Evolutionary conservation across 148 eudicot species (phyloP).

Genomic region (Fagopyrum homotropicum): DNA sequence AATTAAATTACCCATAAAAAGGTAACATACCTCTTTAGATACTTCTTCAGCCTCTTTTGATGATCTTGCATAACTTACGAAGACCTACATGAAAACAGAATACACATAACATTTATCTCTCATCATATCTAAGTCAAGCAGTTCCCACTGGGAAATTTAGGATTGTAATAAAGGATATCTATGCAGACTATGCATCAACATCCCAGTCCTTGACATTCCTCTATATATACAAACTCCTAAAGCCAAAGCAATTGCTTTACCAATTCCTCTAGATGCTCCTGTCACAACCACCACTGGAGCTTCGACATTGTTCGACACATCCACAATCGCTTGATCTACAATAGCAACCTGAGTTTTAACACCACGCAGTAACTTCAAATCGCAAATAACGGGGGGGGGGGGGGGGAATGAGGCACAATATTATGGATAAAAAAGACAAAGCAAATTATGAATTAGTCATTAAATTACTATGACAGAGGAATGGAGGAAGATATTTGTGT

Average conservation of each 20-base stretch:
- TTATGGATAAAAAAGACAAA: too few species aligned
- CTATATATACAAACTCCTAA: not conserved
- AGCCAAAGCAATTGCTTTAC: constrained; percentile 76
- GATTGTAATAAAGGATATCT: not conserved
- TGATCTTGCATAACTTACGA: constrained; percentile 65
- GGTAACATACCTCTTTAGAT: constrained; percentile 37
- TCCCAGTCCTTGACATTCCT: not conserved
- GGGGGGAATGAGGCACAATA: too few species aligned
- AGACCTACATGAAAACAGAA: constrained; percentile 37
- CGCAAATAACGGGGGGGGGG: too few species aligned
- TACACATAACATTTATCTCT: not conserved
- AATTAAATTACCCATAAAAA: not conserved
- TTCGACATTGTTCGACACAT: constrained; percentile 35
- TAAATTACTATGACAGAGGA: too few species aligned
- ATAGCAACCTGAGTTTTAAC: constrained; percentile 59
- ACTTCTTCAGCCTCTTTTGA: constrained; percentile 59
- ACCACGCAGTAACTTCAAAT: constrained; percentile 14
- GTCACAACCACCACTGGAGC: constrained; percentile 87
- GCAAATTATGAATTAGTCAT: too few species aligned
- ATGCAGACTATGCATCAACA: too few species aligned
- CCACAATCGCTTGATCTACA: constrained; percentile 43
- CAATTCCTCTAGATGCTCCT: constrained; percentile 95
- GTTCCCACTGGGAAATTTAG: too few species aligned
- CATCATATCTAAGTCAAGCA: not conserved
- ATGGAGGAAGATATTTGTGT: too few species aligned